Evolutionary conservation across 1,139 yeast species (phyloP).

Genomic region (Pichia norvegensis): DNA sequence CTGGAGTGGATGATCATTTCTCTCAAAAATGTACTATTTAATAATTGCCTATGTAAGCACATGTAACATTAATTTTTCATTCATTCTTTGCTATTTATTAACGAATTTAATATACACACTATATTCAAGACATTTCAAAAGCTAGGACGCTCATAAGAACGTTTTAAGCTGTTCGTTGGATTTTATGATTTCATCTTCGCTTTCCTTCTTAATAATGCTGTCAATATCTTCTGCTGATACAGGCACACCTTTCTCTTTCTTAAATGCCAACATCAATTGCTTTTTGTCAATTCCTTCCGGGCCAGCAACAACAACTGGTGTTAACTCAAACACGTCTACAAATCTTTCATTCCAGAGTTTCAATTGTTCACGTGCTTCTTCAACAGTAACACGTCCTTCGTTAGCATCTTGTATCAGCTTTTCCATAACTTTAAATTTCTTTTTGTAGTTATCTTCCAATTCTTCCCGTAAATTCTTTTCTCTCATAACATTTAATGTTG

Average conservation of each 20-base stretch:
- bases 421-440: slow-evolving; percentile 19
- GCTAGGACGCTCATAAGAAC: slow-evolving; percentile 11
- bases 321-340: slow-evolving; percentile 22
- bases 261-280: slow-evolving; percentile 9
- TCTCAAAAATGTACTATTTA: not conserved
- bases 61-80: not conserved
- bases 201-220: not conserved
- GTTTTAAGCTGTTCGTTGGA: slow-evolving; percentile 13
- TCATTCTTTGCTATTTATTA: not conserved
- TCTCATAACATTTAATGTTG: slow-evolving; percentile 28
- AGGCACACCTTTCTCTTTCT: slow-evolving; percentile 9
- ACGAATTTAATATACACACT: not conserved
- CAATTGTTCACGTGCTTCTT: slow-evolving; percentile 22
- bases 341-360: slow-evolving; percentile 25
- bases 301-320: slow-evolving; percentile 21
- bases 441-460: slow-evolving; percentile 22
- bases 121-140: not conserved
- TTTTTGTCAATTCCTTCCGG: slow-evolving; percentile 19
- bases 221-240: not conserved
- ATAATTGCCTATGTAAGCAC: not conserved
- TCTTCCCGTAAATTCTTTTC: slow-evolving; percentile 26
- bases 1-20: slow-evolving; percentile 53
- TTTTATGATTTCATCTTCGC: not conserved
- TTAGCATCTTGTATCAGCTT: slow-evolving; percentile 17
- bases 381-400: slow-evolving; percentile 19